Evolutionary conservation across 345 rosid genomes (phyloP), one percentile per base, ranked within the genome.

Genomic region (Salix viminalis): DNA sequence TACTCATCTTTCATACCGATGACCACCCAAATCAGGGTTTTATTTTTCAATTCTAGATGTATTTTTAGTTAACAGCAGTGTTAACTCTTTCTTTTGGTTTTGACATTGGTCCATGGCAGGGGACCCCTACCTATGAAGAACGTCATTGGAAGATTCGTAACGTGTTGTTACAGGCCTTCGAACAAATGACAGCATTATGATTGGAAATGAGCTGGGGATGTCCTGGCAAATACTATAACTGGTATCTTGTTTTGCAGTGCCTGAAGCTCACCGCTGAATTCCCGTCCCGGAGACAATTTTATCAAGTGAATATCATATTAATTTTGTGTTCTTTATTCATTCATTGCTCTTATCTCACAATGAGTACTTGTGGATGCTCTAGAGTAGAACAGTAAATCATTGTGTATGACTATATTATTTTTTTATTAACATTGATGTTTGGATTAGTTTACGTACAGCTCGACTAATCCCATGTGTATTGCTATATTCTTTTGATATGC

Each of bases 131-230:
- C 81, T 0, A 44, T 42, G 18, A 77, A 77, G 64, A 74, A 70
- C 39, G 70, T 81, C 44, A 73, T 74, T 5, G 84, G 78, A 74
- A 81, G 65, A 77, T 74, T 64, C 21, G 18, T 77, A 37, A 77
- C 26, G 34, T 23, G 72, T 52, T 81, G 73, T 8, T 74, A 72
- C 73, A 81, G 81, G 69, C 78, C 81, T 54, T 70, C 84, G 2
- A 44, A 69, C 67, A 67, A 67, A 10, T 64, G 71, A 61, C 67
- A 61, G 46, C 65, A 28, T 26, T 24, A 13, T 3, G 14, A 50
- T 2, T 36, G 50, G 70, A 32, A 3, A 4, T 4, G 70, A 8
- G 19, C 21, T 37, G 39, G 26, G 5, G 14, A 24, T 39, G 13
- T 23, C 37, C 11, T 71, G 62, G 36, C n/a, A 30, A 39, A 70